Evolutionary conservation across 495 filamentous ascomycete genomes (phyloP).

Genomic region (Penicillium flavigenum): DNA sequence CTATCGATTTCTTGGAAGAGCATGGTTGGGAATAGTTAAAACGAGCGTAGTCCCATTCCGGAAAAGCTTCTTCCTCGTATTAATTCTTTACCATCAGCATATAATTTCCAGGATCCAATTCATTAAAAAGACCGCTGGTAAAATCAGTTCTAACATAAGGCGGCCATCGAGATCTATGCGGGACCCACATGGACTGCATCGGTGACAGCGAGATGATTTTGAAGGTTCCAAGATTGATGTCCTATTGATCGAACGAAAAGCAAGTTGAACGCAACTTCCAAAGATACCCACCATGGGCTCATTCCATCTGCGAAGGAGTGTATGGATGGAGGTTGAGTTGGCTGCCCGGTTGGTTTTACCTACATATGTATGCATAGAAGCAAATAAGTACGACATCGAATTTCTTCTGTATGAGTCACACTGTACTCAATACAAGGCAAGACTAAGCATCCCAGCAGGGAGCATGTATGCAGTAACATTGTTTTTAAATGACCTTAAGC

Average conservation of each 20-base stretch:
- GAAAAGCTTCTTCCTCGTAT: neutral
- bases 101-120: neutral
- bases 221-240: neutral
- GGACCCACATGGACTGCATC: neutral
- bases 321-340: neutral
- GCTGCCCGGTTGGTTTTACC: neutral
- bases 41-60: no score
- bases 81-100: neutral
- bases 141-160: neutral
- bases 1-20: no score
- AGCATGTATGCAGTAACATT: constrained; percentile 6
- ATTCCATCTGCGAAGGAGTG: neutral
- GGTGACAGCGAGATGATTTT: neutral
- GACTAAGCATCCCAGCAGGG: constrained; percentile 6
- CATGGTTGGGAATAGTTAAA: no score
- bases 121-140: neutral
- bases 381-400: neutral
- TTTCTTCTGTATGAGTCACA: neutral
- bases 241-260: neutral
- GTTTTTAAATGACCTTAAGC: constrained; percentile 3
- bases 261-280: neutral
- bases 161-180: neutral
- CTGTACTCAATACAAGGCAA: constrained; percentile 3
- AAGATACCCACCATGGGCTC: neutral
- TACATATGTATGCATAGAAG: neutral